Evolutionary conservation across 345 rosid species (phyloP).

Genomic region (Camelina neglecta): DNA sequence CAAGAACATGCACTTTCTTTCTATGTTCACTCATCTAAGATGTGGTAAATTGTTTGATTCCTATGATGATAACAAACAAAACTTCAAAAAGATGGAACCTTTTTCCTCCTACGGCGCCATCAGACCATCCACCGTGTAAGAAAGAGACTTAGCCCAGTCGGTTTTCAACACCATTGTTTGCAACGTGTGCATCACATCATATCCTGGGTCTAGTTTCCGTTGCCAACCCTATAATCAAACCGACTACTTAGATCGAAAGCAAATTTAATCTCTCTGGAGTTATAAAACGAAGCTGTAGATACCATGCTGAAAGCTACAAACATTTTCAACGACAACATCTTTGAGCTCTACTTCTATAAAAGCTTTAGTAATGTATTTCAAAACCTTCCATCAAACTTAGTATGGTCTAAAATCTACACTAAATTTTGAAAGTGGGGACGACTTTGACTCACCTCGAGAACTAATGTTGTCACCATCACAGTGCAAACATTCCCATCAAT

Average conservation of each 20-base stretch:
- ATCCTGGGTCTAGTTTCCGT: conserved; percentile 88
- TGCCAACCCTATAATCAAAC: conserved; percentile 85
- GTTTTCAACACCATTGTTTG: conserved; percentile 82
- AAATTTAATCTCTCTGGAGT: conserved; percentile 18
- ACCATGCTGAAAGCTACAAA: background rate
- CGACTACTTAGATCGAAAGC: background rate
- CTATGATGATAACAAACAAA: conserved; percentile 32
- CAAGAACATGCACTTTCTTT: conserved; percentile 40
- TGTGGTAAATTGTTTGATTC: conserved; percentile 29
- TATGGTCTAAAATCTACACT: conserved; percentile 9
- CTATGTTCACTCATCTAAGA: conserved; percentile 43
- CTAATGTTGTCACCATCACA: conserved; percentile 96
- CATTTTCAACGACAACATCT: conserved; percentile 1
- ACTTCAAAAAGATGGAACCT: conserved; percentile 27
- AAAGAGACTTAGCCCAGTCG: conserved; percentile 97
- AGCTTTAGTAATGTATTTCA: conserved; percentile 8
- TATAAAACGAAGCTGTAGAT: conserved; percentile 14
- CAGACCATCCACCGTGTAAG: conserved; percentile 91
- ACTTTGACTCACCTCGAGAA: conserved; percentile 82
- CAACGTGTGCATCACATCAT: conserved; percentile 87
- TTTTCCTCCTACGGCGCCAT: conserved; percentile 75
- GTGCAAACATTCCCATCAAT: conserved; percentile 96
- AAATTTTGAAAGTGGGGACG: background rate
- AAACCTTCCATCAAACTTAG: conserved; percentile 10
- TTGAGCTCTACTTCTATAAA: background rate